phyloP scores from a whole-genome alignment of 495 filamentous ascomycete species.

The Xylaria longipes region DNA sequence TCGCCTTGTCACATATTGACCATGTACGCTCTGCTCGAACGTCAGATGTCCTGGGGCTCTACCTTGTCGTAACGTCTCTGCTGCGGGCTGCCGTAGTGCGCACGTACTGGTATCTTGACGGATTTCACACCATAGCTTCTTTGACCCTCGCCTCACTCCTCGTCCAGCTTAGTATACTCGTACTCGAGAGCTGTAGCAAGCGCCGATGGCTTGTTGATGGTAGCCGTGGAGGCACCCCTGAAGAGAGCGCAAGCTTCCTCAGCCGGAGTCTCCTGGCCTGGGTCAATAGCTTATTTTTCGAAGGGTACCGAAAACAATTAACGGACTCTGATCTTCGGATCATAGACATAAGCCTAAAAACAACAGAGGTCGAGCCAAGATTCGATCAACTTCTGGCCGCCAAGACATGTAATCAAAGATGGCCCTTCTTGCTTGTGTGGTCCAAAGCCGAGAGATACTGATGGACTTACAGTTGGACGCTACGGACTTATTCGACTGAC shows the following conservation, averaged over 20 bases:
- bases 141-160: conserved; percentile 12
- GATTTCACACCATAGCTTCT: conserved; percentile 7
- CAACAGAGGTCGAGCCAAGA: conserved; percentile 2
- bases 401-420: conserved; percentile 9
- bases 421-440: neutral
- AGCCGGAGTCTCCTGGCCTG: conserved; percentile 24
- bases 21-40: conserved; percentile 10
- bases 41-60: conserved; percentile 17
- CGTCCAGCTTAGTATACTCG: conserved; percentile 19
- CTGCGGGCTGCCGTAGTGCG: conserved; percentile 25
- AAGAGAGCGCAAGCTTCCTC: conserved; percentile 26
- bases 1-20: conserved; percentile 12
- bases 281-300: conserved; percentile 22
- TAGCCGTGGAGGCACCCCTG: neutral
- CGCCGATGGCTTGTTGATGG: conserved; percentile 18
- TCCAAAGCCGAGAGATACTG: neutral
- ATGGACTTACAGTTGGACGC: conserved; percentile 4
- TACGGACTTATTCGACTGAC: conserved; percentile 11
- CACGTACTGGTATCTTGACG: conserved; percentile 22
- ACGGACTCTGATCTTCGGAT: conserved; percentile 19
- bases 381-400: conserved; percentile 1
- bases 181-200: conserved; percentile 26
- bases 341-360: conserved; percentile 10
- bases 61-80: conserved; percentile 16
- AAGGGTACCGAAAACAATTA: conserved; percentile 17